These are phyloP conservation scores for Rossbeevera mucosa DNA, from an alignment of 768 basidiomycete species.

Conservation along the genomic window DNA sequence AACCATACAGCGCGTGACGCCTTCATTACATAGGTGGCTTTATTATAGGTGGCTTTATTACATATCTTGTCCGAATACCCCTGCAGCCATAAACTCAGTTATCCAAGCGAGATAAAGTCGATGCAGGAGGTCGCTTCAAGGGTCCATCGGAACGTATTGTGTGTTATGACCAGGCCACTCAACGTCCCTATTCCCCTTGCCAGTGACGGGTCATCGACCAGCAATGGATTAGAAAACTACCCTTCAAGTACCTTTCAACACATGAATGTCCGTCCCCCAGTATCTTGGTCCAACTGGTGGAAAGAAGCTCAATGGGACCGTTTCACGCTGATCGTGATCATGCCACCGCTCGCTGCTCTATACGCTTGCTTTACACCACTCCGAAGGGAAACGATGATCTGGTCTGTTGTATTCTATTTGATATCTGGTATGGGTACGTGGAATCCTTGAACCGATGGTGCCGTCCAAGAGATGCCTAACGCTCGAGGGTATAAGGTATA, in stretches of 20 bases:
- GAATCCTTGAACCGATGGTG: not conserved
- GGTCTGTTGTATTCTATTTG: not conserved
- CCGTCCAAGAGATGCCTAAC: not conserved
- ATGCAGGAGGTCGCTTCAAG: not conserved
- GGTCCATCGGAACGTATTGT: not conserved
- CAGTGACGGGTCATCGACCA: conserved; percentile 25
- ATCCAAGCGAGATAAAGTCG: not conserved
- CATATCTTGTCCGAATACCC: too few species aligned
- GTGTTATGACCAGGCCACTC: not conserved
- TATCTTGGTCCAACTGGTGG: conserved; percentile 50
- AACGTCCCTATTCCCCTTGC: not conserved
- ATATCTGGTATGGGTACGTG: conserved; percentile 1
- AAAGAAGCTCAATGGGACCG: conserved; percentile 69
- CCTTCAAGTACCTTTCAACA: conserved; percentile 61
- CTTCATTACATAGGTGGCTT: not conserved
- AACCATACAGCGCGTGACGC: not conserved
- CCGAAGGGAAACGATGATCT: not conserved
- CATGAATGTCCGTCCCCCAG: conserved; percentile 56
- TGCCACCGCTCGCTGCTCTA: conserved; percentile 64
- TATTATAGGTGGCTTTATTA: not conserved
- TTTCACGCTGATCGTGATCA: conserved; percentile 60
- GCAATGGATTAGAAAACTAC: conserved; percentile 66
- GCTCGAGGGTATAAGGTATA: not conserved
- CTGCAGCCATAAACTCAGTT: not conserved
- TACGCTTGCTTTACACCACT: conserved; percentile 41